phyloP scores from a whole-genome alignment of 805 yeast species.

The Monosporozyma servazzii region DNA sequence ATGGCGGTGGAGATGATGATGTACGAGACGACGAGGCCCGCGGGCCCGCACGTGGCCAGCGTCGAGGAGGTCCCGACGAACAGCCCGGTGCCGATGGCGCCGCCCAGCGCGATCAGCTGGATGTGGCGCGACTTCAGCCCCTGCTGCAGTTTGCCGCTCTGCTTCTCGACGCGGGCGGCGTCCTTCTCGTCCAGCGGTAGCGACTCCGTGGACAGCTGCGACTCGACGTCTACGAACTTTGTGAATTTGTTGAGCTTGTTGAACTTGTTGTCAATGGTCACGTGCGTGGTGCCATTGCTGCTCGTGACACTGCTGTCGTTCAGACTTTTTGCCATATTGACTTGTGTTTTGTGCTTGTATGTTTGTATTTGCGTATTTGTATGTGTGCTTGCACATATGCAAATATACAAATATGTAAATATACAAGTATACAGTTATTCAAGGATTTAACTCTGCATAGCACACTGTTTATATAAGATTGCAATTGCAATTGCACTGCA shows the following conservation, averaged over 20 bases:
- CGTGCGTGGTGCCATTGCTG: too few species aligned
- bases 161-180: background rate
- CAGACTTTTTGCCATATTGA: background rate
- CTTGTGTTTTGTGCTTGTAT: background rate
- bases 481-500: too few species aligned
- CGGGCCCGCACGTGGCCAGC: slow-evolving; percentile 64
- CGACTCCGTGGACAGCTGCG: background rate
- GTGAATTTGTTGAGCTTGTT: too few species aligned
- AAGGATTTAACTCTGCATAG: too few species aligned
- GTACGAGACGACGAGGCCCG: slow-evolving; percentile 53
- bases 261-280: too few species aligned
- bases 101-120: slow-evolving; percentile 76
- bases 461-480: too few species aligned
- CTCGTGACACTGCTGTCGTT: background rate
- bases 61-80: slow-evolving; percentile 66
- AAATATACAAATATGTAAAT: too few species aligned
- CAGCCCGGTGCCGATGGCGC: slow-evolving; percentile 76
- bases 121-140: slow-evolving; percentile 52
- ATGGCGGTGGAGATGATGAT: slow-evolving; percentile 53
- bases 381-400: too few species aligned
- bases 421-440: too few species aligned
- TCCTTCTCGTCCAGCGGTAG: background rate
- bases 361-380: too few species aligned
- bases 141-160: slow-evolving; percentile 12
- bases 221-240: background rate